phyloP scores from a whole-genome alignment of 306 rosid species.

The Pyrus bretschneideri region DNA sequence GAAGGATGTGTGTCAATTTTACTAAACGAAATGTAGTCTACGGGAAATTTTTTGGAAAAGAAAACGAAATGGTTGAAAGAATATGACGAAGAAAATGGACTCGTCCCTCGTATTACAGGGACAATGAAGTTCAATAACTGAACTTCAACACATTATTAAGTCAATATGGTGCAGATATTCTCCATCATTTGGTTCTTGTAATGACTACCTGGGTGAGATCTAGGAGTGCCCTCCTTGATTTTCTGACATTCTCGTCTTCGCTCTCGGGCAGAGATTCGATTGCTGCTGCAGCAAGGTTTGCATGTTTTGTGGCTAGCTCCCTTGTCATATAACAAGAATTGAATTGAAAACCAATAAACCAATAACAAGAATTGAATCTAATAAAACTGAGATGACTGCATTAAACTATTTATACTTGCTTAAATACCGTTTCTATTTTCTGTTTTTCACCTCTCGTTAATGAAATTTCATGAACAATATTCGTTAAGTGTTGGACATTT shows the following conservation, averaged over 20 bases:
- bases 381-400: not conserved
- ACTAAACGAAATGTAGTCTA: not conserved
- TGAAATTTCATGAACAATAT: not conserved
- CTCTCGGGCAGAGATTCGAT: slow-evolving; percentile 72
- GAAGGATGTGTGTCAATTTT: not conserved
- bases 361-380: not conserved
- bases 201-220: slow-evolving; percentile 82
- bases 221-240: slow-evolving; percentile 75
- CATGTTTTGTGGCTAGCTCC: slow-evolving; percentile 81
- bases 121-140: not conserved
- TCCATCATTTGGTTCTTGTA: slow-evolving; percentile 64
- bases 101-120: not conserved
- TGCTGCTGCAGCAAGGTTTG: slow-evolving; percentile 79
- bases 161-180: not conserved
- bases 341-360: no score
- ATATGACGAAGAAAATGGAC: not conserved
- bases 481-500: not conserved
- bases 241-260: slow-evolving; percentile 63
- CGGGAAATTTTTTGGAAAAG: not conserved
- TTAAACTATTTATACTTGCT: not conserved
- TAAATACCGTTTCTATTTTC: not conserved
- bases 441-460: not conserved
- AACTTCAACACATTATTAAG: not conserved
- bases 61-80: slow-evolving; percentile 3
- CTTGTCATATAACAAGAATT: slow-evolving; percentile 28